These are phyloP conservation scores for Kwoniella sp. DNA, from an alignment of 768 basidiomycete species.

Conservation along the genomic window DNA sequence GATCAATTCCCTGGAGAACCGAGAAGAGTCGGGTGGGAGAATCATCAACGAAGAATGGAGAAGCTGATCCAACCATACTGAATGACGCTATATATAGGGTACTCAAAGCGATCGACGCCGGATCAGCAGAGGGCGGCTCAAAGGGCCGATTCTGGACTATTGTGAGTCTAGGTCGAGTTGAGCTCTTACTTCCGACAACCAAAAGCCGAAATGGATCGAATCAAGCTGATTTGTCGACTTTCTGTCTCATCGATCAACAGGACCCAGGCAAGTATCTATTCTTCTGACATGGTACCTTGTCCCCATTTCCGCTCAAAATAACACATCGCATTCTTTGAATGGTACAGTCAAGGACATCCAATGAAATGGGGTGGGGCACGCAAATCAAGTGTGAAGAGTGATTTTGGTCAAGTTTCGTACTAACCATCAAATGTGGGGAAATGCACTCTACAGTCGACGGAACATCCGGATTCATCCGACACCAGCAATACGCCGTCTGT, in stretches of 20 bases:
- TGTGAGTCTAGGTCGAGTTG: conserved; percentile 28
- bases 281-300: no score
- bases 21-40: no score
- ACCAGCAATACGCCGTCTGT: conserved; percentile 91
- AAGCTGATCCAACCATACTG: not conserved
- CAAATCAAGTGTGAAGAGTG: no score
- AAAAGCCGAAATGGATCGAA: not conserved
- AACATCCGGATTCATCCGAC: conserved; percentile 88
- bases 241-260: not conserved
- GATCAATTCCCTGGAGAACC: no score
- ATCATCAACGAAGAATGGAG: not conserved
- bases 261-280: conserved; percentile 27
- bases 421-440: not conserved
- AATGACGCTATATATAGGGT: conserved; percentile 59
- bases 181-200: no score
- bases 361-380: no score
- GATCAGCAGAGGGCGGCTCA: conserved; percentile 65
- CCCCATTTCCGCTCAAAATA: no score
- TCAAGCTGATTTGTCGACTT: no score
- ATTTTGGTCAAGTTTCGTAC: no score
- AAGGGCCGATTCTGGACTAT: conserved; percentile 61
- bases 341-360: no score
- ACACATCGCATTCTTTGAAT: no score
- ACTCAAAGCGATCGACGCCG: conserved; percentile 84
- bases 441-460: conserved; percentile 78